Percentiles rank a stretch among this genome's conserved stretches.
Evolutionary conservation across 306 rosid species (phyloP).

Genomic region (Cucurbita maxima): DNA sequence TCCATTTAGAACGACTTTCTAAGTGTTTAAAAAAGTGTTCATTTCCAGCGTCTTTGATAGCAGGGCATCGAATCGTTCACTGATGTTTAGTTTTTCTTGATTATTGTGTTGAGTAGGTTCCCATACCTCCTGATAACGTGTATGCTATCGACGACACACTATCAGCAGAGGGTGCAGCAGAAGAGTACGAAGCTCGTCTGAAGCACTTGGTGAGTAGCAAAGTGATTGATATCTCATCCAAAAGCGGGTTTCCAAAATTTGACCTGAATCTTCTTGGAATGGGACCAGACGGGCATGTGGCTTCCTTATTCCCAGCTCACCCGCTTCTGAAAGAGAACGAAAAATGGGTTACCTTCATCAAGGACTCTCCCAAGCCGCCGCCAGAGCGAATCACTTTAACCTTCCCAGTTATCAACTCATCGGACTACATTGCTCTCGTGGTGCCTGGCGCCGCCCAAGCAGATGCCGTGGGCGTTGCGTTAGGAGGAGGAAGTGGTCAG

Average conservation of each 20-base stretch:
- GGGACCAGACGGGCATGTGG: constrained; percentile 96
- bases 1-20: too few relatives aligned
- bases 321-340: constrained; percentile 52
- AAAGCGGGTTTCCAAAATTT: constrained; percentile 61
- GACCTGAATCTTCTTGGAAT: constrained; percentile 83
- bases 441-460: constrained; percentile 56
- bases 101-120: constrained; percentile 32
- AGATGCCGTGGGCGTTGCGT: constrained; percentile 41
- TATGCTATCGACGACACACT: constrained; percentile 69
- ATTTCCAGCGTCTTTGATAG: background rate
- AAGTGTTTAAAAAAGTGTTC: too few relatives aligned
- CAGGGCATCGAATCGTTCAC: background rate
- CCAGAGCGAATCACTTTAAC: constrained; percentile 81
- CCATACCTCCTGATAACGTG: constrained; percentile 39
- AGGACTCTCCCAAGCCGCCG: constrained; percentile 87
- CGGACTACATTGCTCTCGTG: constrained; percentile 53
- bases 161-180: constrained; percentile 80
- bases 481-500: constrained; percentile 15
- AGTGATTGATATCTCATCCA: constrained; percentile 31
- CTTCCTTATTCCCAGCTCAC: constrained; percentile 89
- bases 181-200: constrained; percentile 69
- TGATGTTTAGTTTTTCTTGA: background rate
- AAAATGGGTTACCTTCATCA: constrained; percentile 68
- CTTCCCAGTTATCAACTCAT: constrained; percentile 69
- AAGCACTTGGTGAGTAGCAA: constrained; percentile 34